Evolutionary conservation across 75 land plant genomes (phyloP).

Genomic region (Chamaecyparis obtusa): DNA sequence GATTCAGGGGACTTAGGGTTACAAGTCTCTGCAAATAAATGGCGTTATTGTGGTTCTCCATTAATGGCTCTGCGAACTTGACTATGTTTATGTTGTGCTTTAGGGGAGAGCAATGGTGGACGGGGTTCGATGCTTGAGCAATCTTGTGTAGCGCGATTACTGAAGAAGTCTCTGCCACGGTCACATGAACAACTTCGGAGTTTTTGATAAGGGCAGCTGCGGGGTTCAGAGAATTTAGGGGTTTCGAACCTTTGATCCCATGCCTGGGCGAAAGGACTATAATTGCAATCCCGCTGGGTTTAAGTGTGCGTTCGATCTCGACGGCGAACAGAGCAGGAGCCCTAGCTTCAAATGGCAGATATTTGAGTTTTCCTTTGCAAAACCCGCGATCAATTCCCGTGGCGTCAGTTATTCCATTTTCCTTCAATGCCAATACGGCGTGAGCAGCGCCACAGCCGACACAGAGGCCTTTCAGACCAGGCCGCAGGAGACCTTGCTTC

Average conservation of each 20-base stretch:
- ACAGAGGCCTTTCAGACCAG: conserved; percentile 8
- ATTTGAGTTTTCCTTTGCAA: neutral
- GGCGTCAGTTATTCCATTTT: conserved; percentile 4
- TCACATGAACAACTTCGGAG: neutral
- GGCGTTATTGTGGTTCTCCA: neutral
- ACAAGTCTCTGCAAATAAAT: neutral
- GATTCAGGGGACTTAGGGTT: neutral
- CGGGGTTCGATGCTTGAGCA: neutral
- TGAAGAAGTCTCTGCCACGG: neutral
- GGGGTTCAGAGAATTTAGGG: neutral
- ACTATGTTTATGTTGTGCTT: neutral
- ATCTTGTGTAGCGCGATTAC: neutral
- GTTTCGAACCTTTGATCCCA: neutral
- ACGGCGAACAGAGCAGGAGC: conserved; percentile 14
- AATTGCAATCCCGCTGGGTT: conserved; percentile 12
- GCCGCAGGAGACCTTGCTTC: neutral
- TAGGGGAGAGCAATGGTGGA: neutral
- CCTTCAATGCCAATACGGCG: neutral
- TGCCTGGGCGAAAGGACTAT: neutral
- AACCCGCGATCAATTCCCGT: neutral
- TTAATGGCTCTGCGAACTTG: neutral
- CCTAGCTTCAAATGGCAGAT: conserved; percentile 9
- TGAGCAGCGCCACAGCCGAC: neutral
- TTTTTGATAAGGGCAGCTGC: neutral
- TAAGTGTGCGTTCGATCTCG: conserved; percentile 21